Evolutionary conservation across 2,329 filamentous ascomycete species (phyloP), one percentile per base, ranked within the genome.

Genomic region (Aureobasidium sp.): DNA sequence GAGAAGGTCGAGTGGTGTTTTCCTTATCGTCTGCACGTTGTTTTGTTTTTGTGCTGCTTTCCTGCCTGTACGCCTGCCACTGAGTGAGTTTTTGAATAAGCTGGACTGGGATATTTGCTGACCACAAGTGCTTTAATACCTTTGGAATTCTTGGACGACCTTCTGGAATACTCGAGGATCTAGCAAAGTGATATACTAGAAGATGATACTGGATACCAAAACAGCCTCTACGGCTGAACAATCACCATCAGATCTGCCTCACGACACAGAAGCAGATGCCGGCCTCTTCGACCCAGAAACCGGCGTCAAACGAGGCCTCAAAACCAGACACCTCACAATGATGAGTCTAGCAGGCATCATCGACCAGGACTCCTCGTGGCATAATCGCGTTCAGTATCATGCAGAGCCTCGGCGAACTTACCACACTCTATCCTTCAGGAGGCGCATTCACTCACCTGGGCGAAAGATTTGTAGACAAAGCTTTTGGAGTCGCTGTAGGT

Each of bases 321-420:
- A 88, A 73, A 87, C 85, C 39, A 78, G 85, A 7, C 85, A 89
- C 70, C 72, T 89, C 14, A 83, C 79, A 64, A 88, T 89, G 76
- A 74, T 76, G 72, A 70, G 72, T 31, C 62, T 74, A n/a, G 71
- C 75, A 68, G 79, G 80, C 12, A 82, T 82, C 63, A 82, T 82
- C 64, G 88, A 0, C 87, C 88, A 4, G 88, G 88, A 24, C 76
- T 91, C 44, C 79, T 91, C 3, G 85, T 66, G 88, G 86, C 12
- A 80, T 90, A 64, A 83, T 91, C 63, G 87, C 87, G 1, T 82
- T 69, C 63, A 80, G 78, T 66, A 82, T 87, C 66, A 90, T 89
- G 83, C 88, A 90, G 76, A 87, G 84, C 5, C 75, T 91, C 7
- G 88, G 88, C 22, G 88, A 91, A 71, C 76, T 91, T 67, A 88